These are phyloP conservation scores for Rauvolfia tetraphylla DNA, from an alignment of 257 asterid species.

Conservation along the genomic window DNA sequence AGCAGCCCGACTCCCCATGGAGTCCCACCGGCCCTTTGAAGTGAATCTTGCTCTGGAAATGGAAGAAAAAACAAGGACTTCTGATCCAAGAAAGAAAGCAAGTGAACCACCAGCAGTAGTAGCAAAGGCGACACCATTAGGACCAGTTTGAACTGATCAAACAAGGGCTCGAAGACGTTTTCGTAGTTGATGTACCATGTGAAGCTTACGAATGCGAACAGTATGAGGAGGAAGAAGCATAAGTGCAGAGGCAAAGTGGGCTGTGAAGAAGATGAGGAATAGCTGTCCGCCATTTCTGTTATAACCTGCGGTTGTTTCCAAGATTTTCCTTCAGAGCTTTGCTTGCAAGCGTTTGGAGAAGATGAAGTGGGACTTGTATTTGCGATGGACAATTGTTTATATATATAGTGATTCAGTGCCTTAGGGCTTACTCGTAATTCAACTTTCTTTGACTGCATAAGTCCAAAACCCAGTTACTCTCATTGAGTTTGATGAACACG, in stretches of 20 bases:
- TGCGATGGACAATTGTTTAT: constrained; percentile 11
- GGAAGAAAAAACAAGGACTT: constrained; percentile 38
- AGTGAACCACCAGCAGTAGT: constrained; percentile 53
- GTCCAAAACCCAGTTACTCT: constrained; percentile 11
- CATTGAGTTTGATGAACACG: not conserved
- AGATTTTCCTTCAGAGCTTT: not conserved
- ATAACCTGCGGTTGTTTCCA: no score
- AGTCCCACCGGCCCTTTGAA: constrained; percentile 69
- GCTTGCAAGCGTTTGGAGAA: not conserved
- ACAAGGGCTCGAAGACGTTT: constrained; percentile 55
- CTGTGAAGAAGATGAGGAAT: constrained; percentile 20
- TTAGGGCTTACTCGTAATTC: not conserved
- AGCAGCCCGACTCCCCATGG: constrained; percentile 83
- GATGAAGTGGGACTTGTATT: not conserved
- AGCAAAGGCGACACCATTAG: constrained; percentile 72
- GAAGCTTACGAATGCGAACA: constrained; percentile 57
- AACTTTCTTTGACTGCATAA: not conserved
- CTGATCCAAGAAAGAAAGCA: constrained; percentile 43
- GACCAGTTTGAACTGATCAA: constrained; percentile 60
- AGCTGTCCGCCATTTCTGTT: constrained; percentile 40
- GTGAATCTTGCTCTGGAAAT: constrained; percentile 51
- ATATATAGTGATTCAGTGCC: constrained; percentile 19
- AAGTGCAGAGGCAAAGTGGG: constrained; percentile 60
- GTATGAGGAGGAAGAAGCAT: constrained; percentile 57
- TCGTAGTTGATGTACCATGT: constrained; percentile 83